A percentile compares a stretch with the other conserved stretches of the same genome.
phyloP scores from a whole-genome alignment of 306 rosid species.

The Glycine latifolia region DNA sequence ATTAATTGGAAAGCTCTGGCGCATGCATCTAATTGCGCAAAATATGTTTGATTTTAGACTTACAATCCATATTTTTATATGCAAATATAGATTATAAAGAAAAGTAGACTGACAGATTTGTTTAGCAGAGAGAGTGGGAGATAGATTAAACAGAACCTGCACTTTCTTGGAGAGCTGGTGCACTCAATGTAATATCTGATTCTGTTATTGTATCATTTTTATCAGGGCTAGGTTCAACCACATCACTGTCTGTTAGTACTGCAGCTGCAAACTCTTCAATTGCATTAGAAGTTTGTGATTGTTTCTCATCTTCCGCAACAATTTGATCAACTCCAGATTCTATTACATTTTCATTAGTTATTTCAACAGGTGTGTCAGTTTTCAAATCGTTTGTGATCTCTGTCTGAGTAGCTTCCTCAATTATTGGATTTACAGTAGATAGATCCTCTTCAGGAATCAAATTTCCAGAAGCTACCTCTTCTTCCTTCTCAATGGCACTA shows the following conservation, averaged over 20 bases:
- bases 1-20: slow-evolving; percentile 15
- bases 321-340: slow-evolving; percentile 52
- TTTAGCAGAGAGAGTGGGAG: slow-evolving; percentile 26
- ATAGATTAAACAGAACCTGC: slow-evolving; percentile 54
- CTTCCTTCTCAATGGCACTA: slow-evolving; percentile 52
- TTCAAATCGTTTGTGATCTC: slow-evolving; percentile 50
- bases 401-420: slow-evolving; percentile 52
- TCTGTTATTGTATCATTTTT: slow-evolving; percentile 51
- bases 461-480: slow-evolving; percentile 52
- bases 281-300: slow-evolving; percentile 47
- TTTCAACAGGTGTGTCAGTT: slow-evolving; percentile 52
- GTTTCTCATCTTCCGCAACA: slow-evolving; percentile 53
- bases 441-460: slow-evolving; percentile 52
- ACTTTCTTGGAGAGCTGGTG: slow-evolving; percentile 49
- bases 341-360: slow-evolving; percentile 49
- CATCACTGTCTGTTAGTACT: slow-evolving; percentile 51
- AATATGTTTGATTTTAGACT: slow-evolving; percentile 17
- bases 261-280: slow-evolving; percentile 54
- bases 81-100: slow-evolving; percentile 26
- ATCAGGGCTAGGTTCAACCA: slow-evolving; percentile 52
- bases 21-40: slow-evolving; percentile 36
- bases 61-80: slow-evolving; percentile 16
- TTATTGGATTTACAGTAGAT: slow-evolving; percentile 40
- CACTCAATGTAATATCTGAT: slow-evolving; percentile 56
- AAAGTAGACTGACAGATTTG: background rate